Evolutionary conservation across 177 flowering plant species (phyloP).

Genomic region (Vitis hybrid): DNA sequence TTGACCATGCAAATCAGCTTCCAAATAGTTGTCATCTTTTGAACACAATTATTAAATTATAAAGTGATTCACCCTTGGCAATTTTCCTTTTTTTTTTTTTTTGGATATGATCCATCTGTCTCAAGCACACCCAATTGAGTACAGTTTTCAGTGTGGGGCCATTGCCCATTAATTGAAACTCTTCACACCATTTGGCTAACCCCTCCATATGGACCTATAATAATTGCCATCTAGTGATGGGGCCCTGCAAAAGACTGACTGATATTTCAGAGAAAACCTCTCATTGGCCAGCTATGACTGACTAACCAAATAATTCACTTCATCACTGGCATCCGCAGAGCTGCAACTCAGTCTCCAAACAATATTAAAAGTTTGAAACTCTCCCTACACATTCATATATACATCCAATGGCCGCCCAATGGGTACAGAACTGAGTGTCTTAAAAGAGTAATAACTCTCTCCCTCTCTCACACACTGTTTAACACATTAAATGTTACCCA

Average conservation of each 20-base stretch:
- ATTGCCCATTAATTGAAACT: not conserved
- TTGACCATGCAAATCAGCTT: too few relatives aligned
- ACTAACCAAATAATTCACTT: conserved; percentile 19
- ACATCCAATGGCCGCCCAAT: too few relatives aligned
- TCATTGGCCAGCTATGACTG: conserved; percentile 29
- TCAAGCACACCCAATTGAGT: too few relatives aligned
- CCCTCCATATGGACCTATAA: not conserved
- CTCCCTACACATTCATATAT: too few relatives aligned
- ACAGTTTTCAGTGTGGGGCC: not conserved
- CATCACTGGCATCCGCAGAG: conserved; percentile 1
- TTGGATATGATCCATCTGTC: too few relatives aligned
- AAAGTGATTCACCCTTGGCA: too few relatives aligned
- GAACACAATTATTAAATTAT: too few relatives aligned
- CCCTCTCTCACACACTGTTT: not conserved
- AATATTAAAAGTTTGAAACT: not conserved
- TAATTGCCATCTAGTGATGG: conserved; percentile 9
- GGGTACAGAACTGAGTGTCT: too few relatives aligned
- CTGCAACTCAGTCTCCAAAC: not conserved
- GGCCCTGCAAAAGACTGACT: not conserved
- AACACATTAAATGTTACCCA: not conserved
- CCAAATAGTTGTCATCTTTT: too few relatives aligned
- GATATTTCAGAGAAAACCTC: not conserved
- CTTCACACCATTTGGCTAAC: not conserved
- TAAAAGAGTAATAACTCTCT: not conserved
- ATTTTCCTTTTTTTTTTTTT: too few relatives aligned